These are phyloP conservation scores for Ilyonectria mors-panacis DNA, from an alignment of 2,329 filamentous ascomycete species.

Conservation along the genomic window DNA sequence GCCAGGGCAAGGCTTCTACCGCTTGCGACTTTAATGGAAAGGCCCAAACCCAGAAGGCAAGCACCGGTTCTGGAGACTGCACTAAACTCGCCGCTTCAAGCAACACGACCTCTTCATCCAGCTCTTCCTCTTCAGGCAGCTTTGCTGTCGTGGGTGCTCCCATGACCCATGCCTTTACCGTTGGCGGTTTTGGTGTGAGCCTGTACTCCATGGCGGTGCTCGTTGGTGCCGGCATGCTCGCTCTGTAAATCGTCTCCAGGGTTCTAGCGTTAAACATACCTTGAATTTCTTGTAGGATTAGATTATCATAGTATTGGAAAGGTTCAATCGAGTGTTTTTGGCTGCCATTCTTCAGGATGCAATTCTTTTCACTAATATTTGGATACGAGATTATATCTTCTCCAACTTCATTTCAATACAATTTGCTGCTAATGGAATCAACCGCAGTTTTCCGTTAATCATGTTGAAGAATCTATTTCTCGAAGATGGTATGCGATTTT, in stretches of 20 bases:
- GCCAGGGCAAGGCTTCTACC: constrained; percentile 64
- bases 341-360: too few species aligned
- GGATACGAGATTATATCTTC: too few species aligned
- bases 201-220: constrained; percentile 67
- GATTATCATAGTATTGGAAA: not conserved
- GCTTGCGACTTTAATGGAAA: constrained; percentile 82
- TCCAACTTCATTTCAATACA: too few species aligned
- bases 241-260: constrained; percentile 60
- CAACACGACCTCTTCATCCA: constrained; percentile 48
- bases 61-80: constrained; percentile 67
- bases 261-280: not conserved
- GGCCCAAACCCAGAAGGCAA: constrained; percentile 68
- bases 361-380: too few species aligned
- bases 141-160: constrained; percentile 55
- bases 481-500: too few species aligned
- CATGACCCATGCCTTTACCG: constrained; percentile 57
- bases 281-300: not conserved
- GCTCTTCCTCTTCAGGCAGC: constrained; percentile 48
- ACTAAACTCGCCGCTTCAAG: constrained; percentile 62
- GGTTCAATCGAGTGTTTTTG: too few species aligned
- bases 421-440: too few species aligned
- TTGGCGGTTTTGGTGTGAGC: constrained; percentile 65
- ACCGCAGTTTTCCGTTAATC: too few species aligned
- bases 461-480: too few species aligned
- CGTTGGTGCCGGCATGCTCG: constrained; percentile 68